Evolutionary conservation across 352 stramenopile species (phyloP).

Genomic region (Phytophthora tubulina): DNA sequence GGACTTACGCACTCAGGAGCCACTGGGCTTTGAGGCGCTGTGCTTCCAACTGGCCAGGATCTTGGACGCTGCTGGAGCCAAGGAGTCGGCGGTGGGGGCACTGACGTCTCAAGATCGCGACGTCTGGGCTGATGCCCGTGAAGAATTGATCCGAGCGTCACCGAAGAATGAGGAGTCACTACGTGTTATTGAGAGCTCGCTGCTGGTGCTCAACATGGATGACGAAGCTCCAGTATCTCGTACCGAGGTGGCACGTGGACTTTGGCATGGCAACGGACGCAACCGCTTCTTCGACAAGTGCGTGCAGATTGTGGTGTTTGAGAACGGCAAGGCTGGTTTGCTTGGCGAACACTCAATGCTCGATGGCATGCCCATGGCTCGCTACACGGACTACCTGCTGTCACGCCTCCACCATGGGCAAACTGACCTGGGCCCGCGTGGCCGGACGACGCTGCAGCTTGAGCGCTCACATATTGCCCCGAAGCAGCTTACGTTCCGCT

Average conservation of each 20-base stretch:
- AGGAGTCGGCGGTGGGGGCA: constrained; percentile 65
- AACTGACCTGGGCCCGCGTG: constrained; percentile 54
- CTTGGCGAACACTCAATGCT: constrained; percentile 95
- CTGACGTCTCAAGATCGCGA: constrained; percentile 81
- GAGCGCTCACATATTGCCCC: constrained; percentile 39
- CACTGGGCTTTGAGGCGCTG: constrained; percentile 69
- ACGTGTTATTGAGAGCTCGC: constrained; percentile 68
- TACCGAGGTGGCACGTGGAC: constrained; percentile 65
- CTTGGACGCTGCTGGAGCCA: constrained; percentile 56
- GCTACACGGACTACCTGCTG: constrained; percentile 73
- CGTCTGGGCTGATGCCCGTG: constrained; percentile 80
- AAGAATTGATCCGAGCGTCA: constrained; percentile 63
- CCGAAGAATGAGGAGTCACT: constrained; percentile 69
- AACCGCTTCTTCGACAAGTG: constrained; percentile 99
- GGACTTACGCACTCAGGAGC: constrained; percentile 42
- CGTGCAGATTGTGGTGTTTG: constrained; percentile 95
- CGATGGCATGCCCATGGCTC: constrained; percentile 86
- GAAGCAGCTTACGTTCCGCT: constrained; percentile 61
- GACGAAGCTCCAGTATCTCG: constrained; percentile 67
- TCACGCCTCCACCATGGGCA: constrained; percentile 62
- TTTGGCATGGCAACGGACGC: constrained; percentile 88
- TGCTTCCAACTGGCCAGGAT: constrained; percentile 66
- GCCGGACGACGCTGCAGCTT: constrained; percentile 54
- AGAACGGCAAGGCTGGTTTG: constrained; percentile 96
- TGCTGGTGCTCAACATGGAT: constrained; percentile 79